phyloP scores from a whole-genome alignment of 2,329 filamentous ascomycete species.

The Alternaria burnsii region DNA sequence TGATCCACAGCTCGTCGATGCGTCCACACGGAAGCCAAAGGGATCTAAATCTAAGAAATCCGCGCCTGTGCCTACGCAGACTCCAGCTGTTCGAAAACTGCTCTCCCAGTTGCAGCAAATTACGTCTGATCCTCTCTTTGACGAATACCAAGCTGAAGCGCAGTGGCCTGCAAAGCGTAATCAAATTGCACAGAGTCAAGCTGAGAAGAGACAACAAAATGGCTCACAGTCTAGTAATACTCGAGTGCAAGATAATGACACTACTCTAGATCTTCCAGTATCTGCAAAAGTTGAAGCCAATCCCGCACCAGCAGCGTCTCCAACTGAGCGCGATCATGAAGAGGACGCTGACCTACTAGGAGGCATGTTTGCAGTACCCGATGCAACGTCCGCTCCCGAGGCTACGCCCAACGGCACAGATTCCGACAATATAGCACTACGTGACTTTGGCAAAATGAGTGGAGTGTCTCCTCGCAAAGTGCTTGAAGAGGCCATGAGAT shows the following conservation, averaged over 20 bases:
- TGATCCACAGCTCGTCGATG: slow-evolving; percentile 67
- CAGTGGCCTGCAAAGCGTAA: slow-evolving; percentile 57
- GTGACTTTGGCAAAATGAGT: slow-evolving; percentile 85
- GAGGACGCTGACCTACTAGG: slow-evolving; percentile 65
- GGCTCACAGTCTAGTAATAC: neutral
- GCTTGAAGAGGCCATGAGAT: slow-evolving; percentile 86
- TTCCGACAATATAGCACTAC: slow-evolving; percentile 68
- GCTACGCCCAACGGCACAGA: slow-evolving; percentile 20
- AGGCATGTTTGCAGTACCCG: slow-evolving; percentile 63
- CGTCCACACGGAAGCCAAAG: slow-evolving; percentile 43
- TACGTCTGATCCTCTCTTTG: slow-evolving; percentile 68
- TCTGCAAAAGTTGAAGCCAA: neutral
- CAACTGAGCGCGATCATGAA: slow-evolving; percentile 47
- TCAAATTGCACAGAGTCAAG: slow-evolving; percentile 52
- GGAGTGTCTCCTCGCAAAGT: slow-evolving; percentile 79
- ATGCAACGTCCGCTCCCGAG: slow-evolving; percentile 52
- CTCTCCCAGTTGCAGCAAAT: slow-evolving; percentile 78
- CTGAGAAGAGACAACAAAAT: slow-evolving; percentile 34
- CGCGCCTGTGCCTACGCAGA: slow-evolving; percentile 30
- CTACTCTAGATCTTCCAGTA: neutral
- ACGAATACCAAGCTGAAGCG: slow-evolving; percentile 56
- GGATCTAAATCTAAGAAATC: slow-evolving; percentile 29
- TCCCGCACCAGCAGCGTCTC: neutral
- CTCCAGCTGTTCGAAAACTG: slow-evolving; percentile 68
- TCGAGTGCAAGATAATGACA: neutral